Base-by-base conservation (phyloP, 345 rosid genomes). In the Corchorus capsularis region DNA sequence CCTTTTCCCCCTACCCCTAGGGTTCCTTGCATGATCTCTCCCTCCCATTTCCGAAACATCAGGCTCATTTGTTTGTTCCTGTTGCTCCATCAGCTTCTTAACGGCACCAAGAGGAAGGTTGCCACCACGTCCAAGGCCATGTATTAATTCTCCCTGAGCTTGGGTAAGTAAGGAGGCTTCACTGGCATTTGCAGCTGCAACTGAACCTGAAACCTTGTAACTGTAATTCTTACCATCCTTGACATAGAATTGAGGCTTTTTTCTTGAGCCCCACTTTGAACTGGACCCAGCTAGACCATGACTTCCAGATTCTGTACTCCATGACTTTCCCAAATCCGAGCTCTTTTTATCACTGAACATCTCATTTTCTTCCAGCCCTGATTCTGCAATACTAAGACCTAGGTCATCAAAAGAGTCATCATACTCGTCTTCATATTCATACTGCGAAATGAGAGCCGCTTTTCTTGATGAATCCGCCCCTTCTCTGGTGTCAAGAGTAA, bases 401-500 rank as follows among this genome's bases (percentile, higher is more conserved):
- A 93, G 88, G 76, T 96, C 99, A 86, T 96, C 98, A 63, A 96
- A 96, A 59, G 99, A 96, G 79, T 96, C 99, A 61, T 96, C 98
- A 56, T 96, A 96, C 77, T 96, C 99, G 69, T 96, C 99, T 45
- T 96, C 98, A 1, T 96, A 95, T 79, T 95, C 99, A 0, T 92
- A 93, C 56, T 89, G 98, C 59, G 88, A 89, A 77, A 86, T 72
- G 54, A 92, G 75, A 49, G 94, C 90, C 4, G 77, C 85, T 46
- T 85, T 86, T 77, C 82, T 89, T 37, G 82, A 88, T 35, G 72
- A 79, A 85, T 89, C 89, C 6, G 77, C 52, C 65, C 80, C 83
- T 60, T 88, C 86, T 80, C 84, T 87, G 72, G 73, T 50, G 74
- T 91, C 97, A 49, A 88, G 86, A 63, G 82, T 80, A 80, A 75